A percentile compares a stretch with the other conserved stretches of the same genome.
These are phyloP conservation scores for Globisporangium paddicum DNA, from an alignment of 352 stramenopile species.

Conservation along the genomic window DNA sequence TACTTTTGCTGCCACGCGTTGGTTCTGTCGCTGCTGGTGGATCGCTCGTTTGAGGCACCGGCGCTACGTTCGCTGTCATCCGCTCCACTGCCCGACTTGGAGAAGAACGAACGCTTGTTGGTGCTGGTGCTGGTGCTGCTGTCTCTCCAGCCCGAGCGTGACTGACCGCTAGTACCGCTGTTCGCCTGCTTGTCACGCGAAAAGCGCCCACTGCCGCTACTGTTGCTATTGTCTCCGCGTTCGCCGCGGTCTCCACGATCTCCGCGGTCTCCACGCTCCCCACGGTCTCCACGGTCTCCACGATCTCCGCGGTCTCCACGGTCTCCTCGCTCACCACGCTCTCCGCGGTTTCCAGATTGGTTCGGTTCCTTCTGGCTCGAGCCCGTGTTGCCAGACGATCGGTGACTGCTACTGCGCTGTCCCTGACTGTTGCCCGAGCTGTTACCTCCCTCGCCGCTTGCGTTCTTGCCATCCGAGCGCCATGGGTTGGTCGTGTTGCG, in stretches of 20 bases:
- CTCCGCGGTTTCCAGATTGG: constrained; percentile 7
- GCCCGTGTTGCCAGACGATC: constrained; percentile 6
- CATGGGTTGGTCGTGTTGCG: constrained; percentile 72
- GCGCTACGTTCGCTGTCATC: constrained; percentile 31
- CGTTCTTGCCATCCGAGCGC: constrained; percentile 53
- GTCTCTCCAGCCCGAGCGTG: constrained; percentile 53
- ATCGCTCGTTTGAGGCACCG: constrained; percentile 26
- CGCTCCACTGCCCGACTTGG: constrained; percentile 22
- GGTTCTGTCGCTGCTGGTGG: constrained; percentile 22
- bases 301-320: constrained; percentile 8
- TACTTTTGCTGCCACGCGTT: constrained; percentile 35
- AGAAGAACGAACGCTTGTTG: constrained; percentile 34
- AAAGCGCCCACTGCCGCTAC: constrained; percentile 39
- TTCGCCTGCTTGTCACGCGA: constrained; percentile 33
- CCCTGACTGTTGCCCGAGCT: constrained; percentile 45
- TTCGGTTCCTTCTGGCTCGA: constrained; percentile 16
- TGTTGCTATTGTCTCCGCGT: constrained; percentile 17
- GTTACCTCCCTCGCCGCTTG: constrained; percentile 18
- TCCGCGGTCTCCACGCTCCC: constrained; percentile 20
- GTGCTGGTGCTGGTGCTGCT: constrained; percentile 26
- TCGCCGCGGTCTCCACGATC: constrained; percentile 13
- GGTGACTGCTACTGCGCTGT: constrained; percentile 13
- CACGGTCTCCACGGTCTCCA: constrained; percentile 9
- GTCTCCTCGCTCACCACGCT: constrained; percentile 10
- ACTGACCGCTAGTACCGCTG: constrained; percentile 10